Evolutionary conservation across 306 rosid species (phyloP), one percentile per base, ranked within the genome.

Genomic region (Benincasa hispida): DNA sequence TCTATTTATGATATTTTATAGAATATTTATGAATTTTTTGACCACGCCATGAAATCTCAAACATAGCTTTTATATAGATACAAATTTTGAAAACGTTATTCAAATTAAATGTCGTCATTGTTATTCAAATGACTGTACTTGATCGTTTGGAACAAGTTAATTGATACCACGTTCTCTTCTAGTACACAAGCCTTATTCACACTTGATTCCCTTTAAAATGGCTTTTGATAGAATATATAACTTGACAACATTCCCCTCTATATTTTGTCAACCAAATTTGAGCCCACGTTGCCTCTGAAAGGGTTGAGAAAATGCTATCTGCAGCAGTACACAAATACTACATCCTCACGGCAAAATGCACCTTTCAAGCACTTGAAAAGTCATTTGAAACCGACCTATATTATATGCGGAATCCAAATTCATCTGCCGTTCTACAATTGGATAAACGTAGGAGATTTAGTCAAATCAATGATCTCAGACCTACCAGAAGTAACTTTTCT

Each of bases 371-470:
- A n/a, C 14, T 2, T 47, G 18, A 47, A 15, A 48, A 48, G 7
- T 48, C 54, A 48, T 48, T 48, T 7, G 1, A 45, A 2, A 3
- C 5, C 15, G 8, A 9, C 0, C 10, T 9, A 10, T 11, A 11
- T 13, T 48, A 50, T 15, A 14, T 50, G 35, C 56, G 42, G 19
- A 39, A n/a, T 21, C 50, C 45, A 66, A 35, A 34, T n/a, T 10
- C 18, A 59, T 58, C 79, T 76, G 76, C 68, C 62, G 27, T 79
- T 39, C 82, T 85, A 90, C 59, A 92, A 65, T 65, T 84, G 96
- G 68, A 92, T 78, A 81, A 90, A 87, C 72, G 59, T 84, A 27
- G 98, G 98, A 76, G 98, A 90, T 79, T 48, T 79, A 18, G 95
- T 92, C 77, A 92, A 79, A 85, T 92, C 98, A 30, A 92, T 81